Evolutionary conservation across 208 protist species (phyloP).

Genomic region (Tritrichomonas foetus): DNA sequence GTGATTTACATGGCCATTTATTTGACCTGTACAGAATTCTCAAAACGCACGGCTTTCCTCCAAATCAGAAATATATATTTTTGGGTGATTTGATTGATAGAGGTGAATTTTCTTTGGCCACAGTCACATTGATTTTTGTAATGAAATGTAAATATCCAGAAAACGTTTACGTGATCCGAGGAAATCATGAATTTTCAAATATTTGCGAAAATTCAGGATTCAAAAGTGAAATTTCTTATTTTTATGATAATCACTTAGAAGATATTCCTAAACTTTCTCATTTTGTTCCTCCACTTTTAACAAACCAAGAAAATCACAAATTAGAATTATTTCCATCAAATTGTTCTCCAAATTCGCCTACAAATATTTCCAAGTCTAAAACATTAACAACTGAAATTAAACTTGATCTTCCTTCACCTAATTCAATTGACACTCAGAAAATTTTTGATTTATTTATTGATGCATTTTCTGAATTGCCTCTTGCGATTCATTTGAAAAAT

Average conservation of each 20-base stretch:
- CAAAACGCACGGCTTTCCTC: conserved; percentile 42
- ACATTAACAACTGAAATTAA: no score
- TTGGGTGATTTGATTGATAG: not conserved
- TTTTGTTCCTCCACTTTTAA: no score
- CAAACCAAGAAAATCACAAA: no score
- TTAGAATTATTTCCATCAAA: no score
- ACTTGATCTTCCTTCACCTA: no score
- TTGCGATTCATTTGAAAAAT: not conserved
- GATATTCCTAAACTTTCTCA: no score
- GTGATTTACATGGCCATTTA: conserved; percentile 57
- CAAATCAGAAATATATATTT: not conserved
- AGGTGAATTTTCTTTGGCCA: not conserved
- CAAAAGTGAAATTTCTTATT: conserved; percentile 50
- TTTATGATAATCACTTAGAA: not conserved
- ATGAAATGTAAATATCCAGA: not conserved
- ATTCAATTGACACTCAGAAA: no score
- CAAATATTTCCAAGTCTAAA: no score
- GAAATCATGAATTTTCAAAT: conserved; percentile 52
- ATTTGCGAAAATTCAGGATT: conserved; percentile 49
- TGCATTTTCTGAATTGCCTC: not conserved
- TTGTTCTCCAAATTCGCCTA: no score
- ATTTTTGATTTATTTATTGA: not conserved
- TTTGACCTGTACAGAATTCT: conserved; percentile 52
- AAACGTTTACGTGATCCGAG: no score
- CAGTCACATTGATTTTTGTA: not conserved